Percentiles rank a stretch among this genome's conserved stretches.
phyloP scores from a whole-genome alignment of 177 flowering plant species.

The Vitis hybrid region DNA sequence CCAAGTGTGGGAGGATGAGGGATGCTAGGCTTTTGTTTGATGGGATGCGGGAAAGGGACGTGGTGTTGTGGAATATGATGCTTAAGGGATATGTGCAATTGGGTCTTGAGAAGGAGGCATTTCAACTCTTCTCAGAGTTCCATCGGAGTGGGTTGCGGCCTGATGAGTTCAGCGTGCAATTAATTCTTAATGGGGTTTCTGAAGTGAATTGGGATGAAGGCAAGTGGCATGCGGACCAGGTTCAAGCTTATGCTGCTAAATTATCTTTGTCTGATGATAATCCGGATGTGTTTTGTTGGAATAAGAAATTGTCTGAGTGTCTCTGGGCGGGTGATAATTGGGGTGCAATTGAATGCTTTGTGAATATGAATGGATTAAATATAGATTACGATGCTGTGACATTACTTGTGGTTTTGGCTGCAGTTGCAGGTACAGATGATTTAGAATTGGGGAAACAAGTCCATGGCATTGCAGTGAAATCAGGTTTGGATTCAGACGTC shows the following conservation, averaged over 20 bases:
- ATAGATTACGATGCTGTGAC: constrained; percentile 43
- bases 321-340: constrained; percentile 27
- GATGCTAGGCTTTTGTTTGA: constrained; percentile 49
- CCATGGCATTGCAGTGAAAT: constrained; percentile 41
- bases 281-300: constrained; percentile 38
- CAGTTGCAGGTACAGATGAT: constrained; percentile 23
- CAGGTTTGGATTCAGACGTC: constrained; percentile 34
- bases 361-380: constrained; percentile 31
- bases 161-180: constrained; percentile 35
- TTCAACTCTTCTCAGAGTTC: constrained; percentile 38
- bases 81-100: constrained; percentile 38
- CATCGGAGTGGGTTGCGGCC: constrained; percentile 43
- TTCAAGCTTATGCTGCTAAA: constrained; percentile 43
- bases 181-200: constrained; percentile 30
- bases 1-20: constrained; percentile 28
- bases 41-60: constrained; percentile 41
- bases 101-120: constrained; percentile 34
- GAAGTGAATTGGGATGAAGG: constrained; percentile 18
- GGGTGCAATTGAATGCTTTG: constrained; percentile 37
- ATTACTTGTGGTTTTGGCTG: constrained; percentile 39
- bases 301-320: constrained; percentile 39
- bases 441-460: constrained; percentile 40
- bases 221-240: constrained; percentile 32
- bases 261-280: constrained; percentile 22
- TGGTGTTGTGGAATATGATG: constrained; percentile 64